Base-by-base conservation (phyloP, 2,329 filamentous ascomycete genomes). In the Aspergillus sp. region DNA sequence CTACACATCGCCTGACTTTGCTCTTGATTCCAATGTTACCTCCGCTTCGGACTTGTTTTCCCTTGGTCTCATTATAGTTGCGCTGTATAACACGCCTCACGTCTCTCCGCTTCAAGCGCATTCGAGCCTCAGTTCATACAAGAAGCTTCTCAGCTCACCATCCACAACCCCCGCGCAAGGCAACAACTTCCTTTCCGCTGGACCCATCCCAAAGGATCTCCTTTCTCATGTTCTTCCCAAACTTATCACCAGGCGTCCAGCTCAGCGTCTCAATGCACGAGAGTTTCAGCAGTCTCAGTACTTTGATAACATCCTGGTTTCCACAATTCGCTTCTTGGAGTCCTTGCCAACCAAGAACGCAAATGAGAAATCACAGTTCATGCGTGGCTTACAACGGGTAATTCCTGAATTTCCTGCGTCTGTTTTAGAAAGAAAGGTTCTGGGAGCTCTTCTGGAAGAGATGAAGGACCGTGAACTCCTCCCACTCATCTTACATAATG, bases 251-350 rank as follows among this genome's bases (percentile, higher is more conserved):
- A 79, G 93, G 50, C 77, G 90, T 43, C 89, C 93, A 3, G 89
- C 90, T 3, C 88, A 95, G 62, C 81, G 93, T 36, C 79, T 97
- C 72, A 90, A 83, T 27, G 90, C 91, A 5, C 82, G 81, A 42
- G 91, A 95, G 57, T 97, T 98, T 55, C 93, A 98, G 61, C 82
- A 96, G 65, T 94, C 90, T 59, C 84, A 88, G 53, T 98, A 94
- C 63, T 98, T 98, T 62, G 90, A 98, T 68, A 98, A 97, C 59
- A 88, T 97, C 37, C 75, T 98, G 5, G 89, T 98, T 19, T 95
- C 90, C 0, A 96, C 93, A 0, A 95, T 98, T 49, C 87, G 93
- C 9, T 98, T 98, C 60, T 73, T 98, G 27, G 93, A 98, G 57
- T 80, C 84, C 0, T 81, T 98, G 46, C 91, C 93, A 0, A 88